Percentiles rank a stretch among this genome's conserved stretches.
Conservation (phyloP, 139 green algal species). For the Chlorella sp. region DNA sequence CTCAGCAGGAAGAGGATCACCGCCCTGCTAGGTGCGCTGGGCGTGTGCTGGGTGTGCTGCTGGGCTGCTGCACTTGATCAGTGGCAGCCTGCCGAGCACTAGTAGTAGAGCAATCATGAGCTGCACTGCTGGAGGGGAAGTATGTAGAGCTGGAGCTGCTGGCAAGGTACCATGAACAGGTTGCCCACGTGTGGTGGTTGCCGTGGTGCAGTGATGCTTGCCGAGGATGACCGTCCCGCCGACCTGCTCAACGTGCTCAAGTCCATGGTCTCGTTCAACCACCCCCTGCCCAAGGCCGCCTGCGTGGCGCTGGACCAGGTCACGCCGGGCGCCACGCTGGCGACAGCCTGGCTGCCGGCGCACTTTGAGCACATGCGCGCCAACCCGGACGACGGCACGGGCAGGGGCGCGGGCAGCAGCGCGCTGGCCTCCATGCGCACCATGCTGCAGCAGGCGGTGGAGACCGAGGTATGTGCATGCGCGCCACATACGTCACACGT, state of each 20-base stretch:
- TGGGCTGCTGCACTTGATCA: too few species aligned
- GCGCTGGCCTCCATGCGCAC: background rate
- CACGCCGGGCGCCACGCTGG: background rate
- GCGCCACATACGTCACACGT: background rate
- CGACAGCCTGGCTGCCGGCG: conserved; percentile 3
- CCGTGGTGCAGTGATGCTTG: conserved; percentile 18
- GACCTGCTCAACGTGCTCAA: conserved; percentile 25
- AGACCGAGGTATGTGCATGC: background rate
- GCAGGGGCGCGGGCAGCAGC: background rate
- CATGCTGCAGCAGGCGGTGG: conserved; percentile 8
- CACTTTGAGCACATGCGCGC: conserved; percentile 13
- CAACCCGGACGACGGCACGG: background rate
- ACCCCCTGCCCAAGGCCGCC: conserved; percentile 1
- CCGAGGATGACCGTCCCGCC: conserved; percentile 10
- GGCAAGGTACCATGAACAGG: too few species aligned
- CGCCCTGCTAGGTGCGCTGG: conserved; percentile 11
- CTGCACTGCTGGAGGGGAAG: too few species aligned
- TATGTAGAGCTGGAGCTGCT: too few species aligned
- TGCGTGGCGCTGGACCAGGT: background rate
- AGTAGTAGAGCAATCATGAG: too few species aligned
- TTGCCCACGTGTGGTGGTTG: too few species aligned
- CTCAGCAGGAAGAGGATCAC: conserved; percentile 8
- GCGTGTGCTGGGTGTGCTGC: too few species aligned
- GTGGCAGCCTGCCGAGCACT: too few species aligned
- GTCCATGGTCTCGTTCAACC: conserved; percentile 4